Percentiles rank a stretch among this genome's conserved stretches.
Evolutionary conservation across 1,139 yeast species (phyloP).

Genomic region (Fermentozyma sake): DNA sequence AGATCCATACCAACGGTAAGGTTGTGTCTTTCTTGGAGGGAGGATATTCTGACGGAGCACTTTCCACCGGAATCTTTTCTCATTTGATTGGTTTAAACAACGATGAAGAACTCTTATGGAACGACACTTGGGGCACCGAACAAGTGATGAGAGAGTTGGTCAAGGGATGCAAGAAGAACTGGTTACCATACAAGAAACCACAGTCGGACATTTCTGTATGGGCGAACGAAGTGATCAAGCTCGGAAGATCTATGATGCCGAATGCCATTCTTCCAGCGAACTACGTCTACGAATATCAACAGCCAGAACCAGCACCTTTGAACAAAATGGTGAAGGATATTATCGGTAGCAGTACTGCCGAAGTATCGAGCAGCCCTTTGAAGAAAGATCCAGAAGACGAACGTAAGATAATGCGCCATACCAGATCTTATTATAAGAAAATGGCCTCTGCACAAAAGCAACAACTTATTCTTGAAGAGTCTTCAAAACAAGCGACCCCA

Average conservation of each 20-base stretch:
- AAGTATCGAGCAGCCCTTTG: constrained; percentile 16
- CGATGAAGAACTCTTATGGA: constrained; percentile 52
- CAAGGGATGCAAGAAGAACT: constrained; percentile 65
- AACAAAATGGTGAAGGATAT: constrained; percentile 32
- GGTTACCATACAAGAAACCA: constrained; percentile 56
- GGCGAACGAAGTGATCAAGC: constrained; percentile 64
- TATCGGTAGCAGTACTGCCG: constrained; percentile 11
- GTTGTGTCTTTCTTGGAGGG: constrained; percentile 76
- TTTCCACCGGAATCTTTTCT: constrained; percentile 75
- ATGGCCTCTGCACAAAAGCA: constrained; percentile 4
- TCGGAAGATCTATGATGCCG: constrained; percentile 71
- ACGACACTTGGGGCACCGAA: constrained; percentile 57
- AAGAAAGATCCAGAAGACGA: constrained; percentile 28
- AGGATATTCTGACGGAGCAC: constrained; percentile 83
- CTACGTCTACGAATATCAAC: constrained; percentile 30
- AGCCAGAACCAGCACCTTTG: constrained; percentile 12
- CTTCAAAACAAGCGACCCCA: constrained; percentile 1
- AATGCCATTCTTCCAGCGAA: constrained; percentile 41
- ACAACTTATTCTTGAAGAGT: constrained; percentile 1
- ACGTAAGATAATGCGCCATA: constrained; percentile 30
- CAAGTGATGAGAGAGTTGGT: constrained; percentile 62
- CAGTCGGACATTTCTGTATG: constrained; percentile 47
- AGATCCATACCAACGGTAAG: constrained; percentile 57
- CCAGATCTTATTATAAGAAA: constrained; percentile 37
- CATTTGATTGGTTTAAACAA: constrained; percentile 63